A percentile compares a stretch with the other conserved stretches of the same genome.
Conservation (phyloP, 2,329 filamentous ascomycete genomes). For the Botryotinia globosa region DNA sequence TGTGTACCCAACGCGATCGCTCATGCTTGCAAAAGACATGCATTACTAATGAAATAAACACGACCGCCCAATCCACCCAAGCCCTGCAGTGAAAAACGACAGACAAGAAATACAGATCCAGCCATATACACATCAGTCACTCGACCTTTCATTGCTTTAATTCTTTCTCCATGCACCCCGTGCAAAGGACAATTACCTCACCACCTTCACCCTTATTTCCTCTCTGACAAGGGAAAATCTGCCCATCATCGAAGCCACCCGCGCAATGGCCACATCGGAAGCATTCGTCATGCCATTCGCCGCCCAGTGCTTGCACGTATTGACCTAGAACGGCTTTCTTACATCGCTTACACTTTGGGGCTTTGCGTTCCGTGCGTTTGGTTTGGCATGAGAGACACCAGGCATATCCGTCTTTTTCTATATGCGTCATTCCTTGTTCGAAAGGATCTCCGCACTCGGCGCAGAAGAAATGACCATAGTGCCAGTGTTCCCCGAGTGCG, state of each 20-base stretch:
- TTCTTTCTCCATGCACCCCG: constrained; percentile 57
- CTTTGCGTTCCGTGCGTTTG: constrained; percentile 81
- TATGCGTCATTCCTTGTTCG: constrained; percentile 63
- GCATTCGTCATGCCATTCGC: constrained; percentile 91
- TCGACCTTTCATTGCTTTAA: constrained; percentile 45
- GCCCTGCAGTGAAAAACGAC: background rate
- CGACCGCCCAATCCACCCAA: background rate
- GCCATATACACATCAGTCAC: constrained; percentile 1
- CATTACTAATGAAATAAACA: background rate
- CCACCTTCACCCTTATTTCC: constrained; percentile 48
- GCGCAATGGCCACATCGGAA: constrained; percentile 73
- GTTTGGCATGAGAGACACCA: constrained; percentile 96
- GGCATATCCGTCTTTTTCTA: constrained; percentile 96
- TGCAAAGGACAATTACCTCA: constrained; percentile 56
- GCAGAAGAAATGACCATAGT: constrained; percentile 97
- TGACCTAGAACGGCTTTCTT: constrained; percentile 80
- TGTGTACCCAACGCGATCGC: background rate
- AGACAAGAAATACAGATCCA: background rate
- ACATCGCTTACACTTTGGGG: constrained; percentile 85
- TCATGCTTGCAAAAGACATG: background rate
- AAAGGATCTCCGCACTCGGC: constrained; percentile 98
- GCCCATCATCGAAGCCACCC: constrained; percentile 61
- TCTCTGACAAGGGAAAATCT: constrained; percentile 53
- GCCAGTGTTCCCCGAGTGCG: constrained; percentile 92
- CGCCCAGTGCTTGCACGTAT: constrained; percentile 83